Percentiles rank a stretch among this genome's conserved stretches.
Conservation (phyloP, 306 rosid genomes). For the Quercus ilex region DNA sequence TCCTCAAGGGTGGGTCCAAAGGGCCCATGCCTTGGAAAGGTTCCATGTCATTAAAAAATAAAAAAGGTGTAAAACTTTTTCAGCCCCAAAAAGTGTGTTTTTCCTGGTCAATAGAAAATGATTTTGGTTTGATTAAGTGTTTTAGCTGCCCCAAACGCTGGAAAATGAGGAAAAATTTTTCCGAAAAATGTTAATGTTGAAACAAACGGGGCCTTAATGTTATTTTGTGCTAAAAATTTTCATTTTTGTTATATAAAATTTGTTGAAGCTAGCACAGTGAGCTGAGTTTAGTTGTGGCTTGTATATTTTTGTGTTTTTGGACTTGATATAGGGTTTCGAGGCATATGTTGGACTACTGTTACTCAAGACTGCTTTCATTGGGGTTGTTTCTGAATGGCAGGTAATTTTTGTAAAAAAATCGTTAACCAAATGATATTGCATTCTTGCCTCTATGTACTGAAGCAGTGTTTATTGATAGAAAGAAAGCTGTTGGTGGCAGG, state of each 20-base stretch:
- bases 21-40: no score
- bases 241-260: neutral
- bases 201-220: neutral
- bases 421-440: neutral
- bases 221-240: neutral
- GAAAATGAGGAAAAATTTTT: no score
- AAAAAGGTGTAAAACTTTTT: no score
- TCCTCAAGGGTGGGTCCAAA: no score
- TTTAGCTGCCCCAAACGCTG: no score
- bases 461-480: conserved; percentile 9
- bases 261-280: conserved; percentile 8
- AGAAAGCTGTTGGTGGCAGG: conserved; percentile 48
- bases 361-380: conserved; percentile 67
- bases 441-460: neutral
- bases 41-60: no score
- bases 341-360: conserved; percentile 81
- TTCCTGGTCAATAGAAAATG: no score
- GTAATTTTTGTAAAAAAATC: conserved; percentile 27
- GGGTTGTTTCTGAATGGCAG: conserved; percentile 93
- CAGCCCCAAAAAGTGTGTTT: no score
- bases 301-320: conserved; percentile 15
- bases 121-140: no score
- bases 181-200: no score
- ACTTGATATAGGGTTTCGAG: conserved; percentile 70
- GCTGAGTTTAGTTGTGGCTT: conserved; percentile 1